Evolutionary conservation across 768 basidiomycete species (phyloP).

Genomic region (Xerocomus brunneocitrinus): DNA sequence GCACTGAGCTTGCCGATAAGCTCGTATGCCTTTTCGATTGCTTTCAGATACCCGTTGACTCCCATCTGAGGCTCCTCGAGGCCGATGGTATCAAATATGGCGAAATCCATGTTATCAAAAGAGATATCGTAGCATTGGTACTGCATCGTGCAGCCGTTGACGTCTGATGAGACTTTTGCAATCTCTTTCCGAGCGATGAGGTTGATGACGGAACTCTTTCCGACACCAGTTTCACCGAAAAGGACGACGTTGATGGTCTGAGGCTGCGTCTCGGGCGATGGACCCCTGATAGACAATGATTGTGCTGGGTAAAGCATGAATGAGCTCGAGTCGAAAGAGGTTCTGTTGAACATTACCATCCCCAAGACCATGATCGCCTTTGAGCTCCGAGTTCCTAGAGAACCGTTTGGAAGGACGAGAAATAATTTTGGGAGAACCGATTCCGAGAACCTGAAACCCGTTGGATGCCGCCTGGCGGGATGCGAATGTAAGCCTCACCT

Average conservation of each 20-base stretch:
- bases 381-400: neutral
- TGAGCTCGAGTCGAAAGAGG: slow-evolving; percentile 5
- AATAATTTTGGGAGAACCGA: no score
- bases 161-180: slow-evolving; percentile 27
- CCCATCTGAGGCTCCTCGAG: slow-evolving; percentile 31
- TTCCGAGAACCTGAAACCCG: no score
- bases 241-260: slow-evolving; percentile 33
- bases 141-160: slow-evolving; percentile 35
- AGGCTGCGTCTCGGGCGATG: neutral
- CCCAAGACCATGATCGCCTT: neutral
- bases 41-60: slow-evolving; percentile 24
- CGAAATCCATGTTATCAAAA: slow-evolving; percentile 18
- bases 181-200: slow-evolving; percentile 23
- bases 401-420: neutral
- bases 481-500: slow-evolving; percentile 2
- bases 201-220: slow-evolving; percentile 31
- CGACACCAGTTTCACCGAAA: slow-evolving; percentile 39
- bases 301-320: neutral
- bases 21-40: slow-evolving; percentile 25
- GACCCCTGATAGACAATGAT: neutral
- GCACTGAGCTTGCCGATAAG: slow-evolving; percentile 31
- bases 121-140: slow-evolving; percentile 24
- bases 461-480: neutral
- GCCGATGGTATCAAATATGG: slow-evolving; percentile 34
- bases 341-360: slow-evolving; percentile 6